Evolutionary conservation across 495 filamentous ascomycete species (phyloP).

Genomic region (Apiosordaria backusii): DNA sequence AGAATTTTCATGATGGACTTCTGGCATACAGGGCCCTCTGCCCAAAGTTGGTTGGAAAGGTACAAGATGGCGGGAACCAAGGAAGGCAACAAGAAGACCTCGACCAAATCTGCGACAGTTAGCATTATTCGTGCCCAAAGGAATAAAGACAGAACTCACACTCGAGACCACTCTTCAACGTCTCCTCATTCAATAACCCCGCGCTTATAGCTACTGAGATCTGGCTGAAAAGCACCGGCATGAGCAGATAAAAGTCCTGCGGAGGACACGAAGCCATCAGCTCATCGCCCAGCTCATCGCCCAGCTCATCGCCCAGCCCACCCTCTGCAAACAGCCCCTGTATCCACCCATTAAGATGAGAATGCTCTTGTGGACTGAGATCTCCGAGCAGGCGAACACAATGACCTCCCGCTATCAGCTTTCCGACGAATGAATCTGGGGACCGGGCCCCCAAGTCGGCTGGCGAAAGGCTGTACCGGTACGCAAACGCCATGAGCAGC

Average conservation of each 20-base stretch:
- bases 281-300: conserved; percentile 68
- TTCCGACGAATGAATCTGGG: conserved; percentile 70
- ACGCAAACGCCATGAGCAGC: conserved; percentile 73
- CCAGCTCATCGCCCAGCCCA: conserved; percentile 49
- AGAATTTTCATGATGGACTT: conserved; percentile 73
- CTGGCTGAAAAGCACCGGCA: conserved; percentile 83
- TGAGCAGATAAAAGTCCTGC: conserved; percentile 90
- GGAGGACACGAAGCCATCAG: conserved; percentile 88
- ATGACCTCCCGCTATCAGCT: conserved; percentile 64
- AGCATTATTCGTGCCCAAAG: conserved; percentile 1
- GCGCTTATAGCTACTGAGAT: conserved; percentile 71
- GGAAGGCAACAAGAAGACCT: conserved; percentile 85
- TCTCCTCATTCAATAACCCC: conserved; percentile 68
- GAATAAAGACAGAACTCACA: conserved; percentile 50
- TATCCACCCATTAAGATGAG: conserved; percentile 80
- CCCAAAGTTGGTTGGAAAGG: conserved; percentile 81
- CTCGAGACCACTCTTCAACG: conserved; percentile 83
- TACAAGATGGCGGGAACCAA: conserved; percentile 76
- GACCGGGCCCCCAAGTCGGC: conserved; percentile 62
- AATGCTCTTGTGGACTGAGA: conserved; percentile 68
- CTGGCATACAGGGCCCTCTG: conserved; percentile 40
- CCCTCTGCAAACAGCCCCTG: conserved; percentile 79
- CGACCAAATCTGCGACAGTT: conserved; percentile 63
- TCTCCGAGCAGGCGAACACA: conserved; percentile 59
- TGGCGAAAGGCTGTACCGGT: conserved; percentile 72